These are phyloP conservation scores for Rhodotorula sp. DNA, from an alignment of 1,284 basidiomycete species.

Conservation along the genomic window DNA sequence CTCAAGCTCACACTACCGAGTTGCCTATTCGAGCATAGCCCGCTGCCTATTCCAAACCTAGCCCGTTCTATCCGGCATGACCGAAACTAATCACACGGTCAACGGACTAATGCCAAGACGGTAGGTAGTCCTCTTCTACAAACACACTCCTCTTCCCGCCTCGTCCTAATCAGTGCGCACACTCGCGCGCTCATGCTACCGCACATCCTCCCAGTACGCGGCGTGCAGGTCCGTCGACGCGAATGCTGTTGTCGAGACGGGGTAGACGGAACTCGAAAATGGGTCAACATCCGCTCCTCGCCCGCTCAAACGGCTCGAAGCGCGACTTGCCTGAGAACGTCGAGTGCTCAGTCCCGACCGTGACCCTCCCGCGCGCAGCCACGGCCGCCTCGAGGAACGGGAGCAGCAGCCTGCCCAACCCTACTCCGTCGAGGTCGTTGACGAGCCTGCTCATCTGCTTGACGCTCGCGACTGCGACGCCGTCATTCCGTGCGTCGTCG, in stretches of 20 bases:
- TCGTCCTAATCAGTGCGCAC: neutral
- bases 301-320: neutral
- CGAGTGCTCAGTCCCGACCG: slow-evolving; percentile 28
- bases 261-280: neutral
- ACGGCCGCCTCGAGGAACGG: slow-evolving; percentile 43
- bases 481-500: slow-evolving; percentile 23
- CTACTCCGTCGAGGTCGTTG: slow-evolving; percentile 32
- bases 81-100: neutral
- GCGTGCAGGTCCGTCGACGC: slow-evolving; percentile 17
- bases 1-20: neutral
- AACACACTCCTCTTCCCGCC: too few species aligned
- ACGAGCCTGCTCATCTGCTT: slow-evolving; percentile 25
- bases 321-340: slow-evolving; percentile 30
- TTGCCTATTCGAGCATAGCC: neutral
- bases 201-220: slow-evolving; percentile 5
- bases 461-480: slow-evolving; percentile 27
- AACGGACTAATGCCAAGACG: too few species aligned
- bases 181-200: too few species aligned
- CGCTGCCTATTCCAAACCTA: neutral
- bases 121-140: too few species aligned
- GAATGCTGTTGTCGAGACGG: slow-evolving; percentile 9
- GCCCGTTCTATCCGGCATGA: neutral
- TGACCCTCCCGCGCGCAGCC: slow-evolving; percentile 28
- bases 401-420: slow-evolving; percentile 37
- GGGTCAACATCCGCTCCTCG: neutral